phyloP scores from a whole-genome alignment of 345 rosid species.

The Eucalyptus marginata region DNA sequence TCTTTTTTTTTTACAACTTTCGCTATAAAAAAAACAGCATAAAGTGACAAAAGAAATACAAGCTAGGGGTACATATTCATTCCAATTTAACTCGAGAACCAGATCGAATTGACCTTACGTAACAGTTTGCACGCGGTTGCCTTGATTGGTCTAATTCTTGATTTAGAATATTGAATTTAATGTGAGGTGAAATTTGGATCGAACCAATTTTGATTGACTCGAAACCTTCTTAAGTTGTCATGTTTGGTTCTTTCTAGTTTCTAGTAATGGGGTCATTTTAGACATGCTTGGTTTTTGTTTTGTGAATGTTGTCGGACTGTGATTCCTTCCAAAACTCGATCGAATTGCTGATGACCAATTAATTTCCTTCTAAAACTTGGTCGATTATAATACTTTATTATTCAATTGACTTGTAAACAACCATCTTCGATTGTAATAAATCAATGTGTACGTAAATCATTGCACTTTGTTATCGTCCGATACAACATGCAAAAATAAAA shows the following conservation, averaged over 20 bases:
- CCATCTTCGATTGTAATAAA: neutral
- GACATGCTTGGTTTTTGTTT: neutral
- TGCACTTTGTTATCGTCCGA: neutral
- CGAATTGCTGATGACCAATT: neutral
- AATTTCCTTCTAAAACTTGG: neutral
- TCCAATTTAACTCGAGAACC: neutral
- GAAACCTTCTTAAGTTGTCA: neutral
- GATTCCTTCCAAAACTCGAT: neutral
- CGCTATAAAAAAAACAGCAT: neutral
- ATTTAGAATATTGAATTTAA: neutral
- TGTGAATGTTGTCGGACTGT: neutral
- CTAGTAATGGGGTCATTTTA: neutral
- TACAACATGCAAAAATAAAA: neutral
- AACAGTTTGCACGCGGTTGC: neutral
- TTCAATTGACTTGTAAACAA: neutral
- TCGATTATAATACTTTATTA: neutral
- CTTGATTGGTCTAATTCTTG: neutral
- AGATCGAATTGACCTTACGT: neutral
- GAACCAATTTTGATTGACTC: neutral
- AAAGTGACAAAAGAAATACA: neutral
- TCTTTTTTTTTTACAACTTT: neutral
- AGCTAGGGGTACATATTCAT: neutral
- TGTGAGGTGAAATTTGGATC: fast-evolving
- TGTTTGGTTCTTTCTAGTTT: neutral
- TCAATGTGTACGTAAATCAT: neutral